Evolutionary conservation across 139 green algal genomes (phyloP), one percentile per base, ranked within the genome.

Genomic region (Pseudopediastrum boryanum): DNA sequence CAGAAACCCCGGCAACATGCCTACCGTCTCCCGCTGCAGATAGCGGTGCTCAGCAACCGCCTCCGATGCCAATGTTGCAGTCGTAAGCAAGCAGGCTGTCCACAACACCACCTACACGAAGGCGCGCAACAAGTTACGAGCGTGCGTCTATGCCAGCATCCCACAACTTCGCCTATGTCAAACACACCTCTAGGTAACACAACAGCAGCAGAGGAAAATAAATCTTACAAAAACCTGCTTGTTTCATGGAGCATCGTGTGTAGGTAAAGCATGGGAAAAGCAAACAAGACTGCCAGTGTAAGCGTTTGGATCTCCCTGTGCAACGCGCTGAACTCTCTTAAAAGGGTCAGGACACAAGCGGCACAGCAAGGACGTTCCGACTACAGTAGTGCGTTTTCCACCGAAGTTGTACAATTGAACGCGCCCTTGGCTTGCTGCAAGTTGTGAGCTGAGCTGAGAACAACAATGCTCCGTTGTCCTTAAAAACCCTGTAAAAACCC

Each of bases 21-120:
- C 50, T 63, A 91, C 88, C 42, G 86, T 92, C 70, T 93, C 90
- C 29, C 83, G 72, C 27, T 79, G 71, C 10, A 91, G 42, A 38
- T 90, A 93, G 35, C 70, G 35, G 27, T 88, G 79, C 25, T 50
- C 75, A 33, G 83, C 74, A 41, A 82, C 66, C 59, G 82, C 79
- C 33, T 70, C 68, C 19, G 54, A 59, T 35, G 76, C 62, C 48
- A 71, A 69, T 21, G 64, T 77, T 29, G 83, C 75, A 2, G 74
- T 86, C 10, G 79, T 74, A 23, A 93, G 52, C 31, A 94, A 71
- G 70, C 83, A 90, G 31, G 87, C 87, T 4, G 84, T 90, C 89
- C 89, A 94, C 4, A 94, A 74, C 7, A 94, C 70, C 29, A 90
- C 86, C 88, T 92, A 80, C 61, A 42, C 12, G 23, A 12, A 12